These are phyloP conservation scores for Triglochin maritima DNA, from an alignment of 106 monocot species.

Conservation along the genomic window DNA sequence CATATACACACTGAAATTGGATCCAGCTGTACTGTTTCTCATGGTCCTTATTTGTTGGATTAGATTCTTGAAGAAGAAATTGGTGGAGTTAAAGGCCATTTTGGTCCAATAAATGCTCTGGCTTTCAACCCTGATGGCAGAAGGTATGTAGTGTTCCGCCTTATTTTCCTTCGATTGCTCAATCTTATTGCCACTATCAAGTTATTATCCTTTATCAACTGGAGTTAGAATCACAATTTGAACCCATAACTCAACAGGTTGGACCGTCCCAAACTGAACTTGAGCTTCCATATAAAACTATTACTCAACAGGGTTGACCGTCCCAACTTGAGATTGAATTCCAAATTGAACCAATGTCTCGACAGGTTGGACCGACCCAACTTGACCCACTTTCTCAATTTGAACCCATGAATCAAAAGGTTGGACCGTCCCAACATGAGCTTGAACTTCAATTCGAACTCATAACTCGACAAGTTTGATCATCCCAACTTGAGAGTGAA, in stretches of 20 bases:
- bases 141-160: conserved; percentile 34
- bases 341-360: too few relatives aligned
- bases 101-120: conserved; percentile 91
- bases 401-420: too few relatives aligned
- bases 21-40: background rate
- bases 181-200: background rate
- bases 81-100: conserved; percentile 96
- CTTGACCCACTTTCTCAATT: too few relatives aligned
- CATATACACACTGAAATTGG: background rate
- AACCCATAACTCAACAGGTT: background rate
- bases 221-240: background rate
- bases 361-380: too few relatives aligned
- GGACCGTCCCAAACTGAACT: background rate
- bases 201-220: background rate
- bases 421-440: too few relatives aligned
- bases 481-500: too few relatives aligned
- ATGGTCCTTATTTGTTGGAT: background rate
- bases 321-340: too few relatives aligned
- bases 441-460: too few relatives aligned
- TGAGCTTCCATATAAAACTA: too few relatives aligned
- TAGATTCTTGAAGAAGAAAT: conserved; percentile 98
- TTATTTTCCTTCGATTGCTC: background rate
- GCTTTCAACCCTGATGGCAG: conserved; percentile 96
- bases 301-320: too few relatives aligned
- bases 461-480: too few relatives aligned